Conservation (phyloP, 306 rosid genomes). For the Quercus aquifolioides region DNA sequence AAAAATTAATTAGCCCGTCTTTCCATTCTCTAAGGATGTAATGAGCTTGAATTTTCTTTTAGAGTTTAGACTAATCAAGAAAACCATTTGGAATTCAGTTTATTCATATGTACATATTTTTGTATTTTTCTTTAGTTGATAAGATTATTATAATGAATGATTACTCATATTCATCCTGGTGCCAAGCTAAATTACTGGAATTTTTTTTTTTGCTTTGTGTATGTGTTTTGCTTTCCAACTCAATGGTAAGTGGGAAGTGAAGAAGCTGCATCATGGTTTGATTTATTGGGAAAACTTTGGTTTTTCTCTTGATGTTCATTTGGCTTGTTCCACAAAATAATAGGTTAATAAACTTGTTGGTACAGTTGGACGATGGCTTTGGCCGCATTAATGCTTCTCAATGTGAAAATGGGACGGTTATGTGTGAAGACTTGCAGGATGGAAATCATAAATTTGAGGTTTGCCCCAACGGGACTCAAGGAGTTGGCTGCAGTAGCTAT, state of each 20-base stretch:
- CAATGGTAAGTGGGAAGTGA: not conserved
- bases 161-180: not conserved
- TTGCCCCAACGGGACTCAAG: constrained; percentile 51
- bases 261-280: not conserved
- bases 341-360: not conserved
- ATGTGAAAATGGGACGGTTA: constrained; percentile 46
- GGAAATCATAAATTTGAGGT: constrained; percentile 75
- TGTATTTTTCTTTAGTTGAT: not conserved
- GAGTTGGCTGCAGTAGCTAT: constrained; percentile 55
- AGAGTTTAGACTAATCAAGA: not conserved
- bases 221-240: not conserved
- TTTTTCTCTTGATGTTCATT: no score
- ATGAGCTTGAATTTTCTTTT: no score
- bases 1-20: not conserved
- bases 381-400: constrained; percentile 14
- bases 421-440: constrained; percentile 53
- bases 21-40: no score
- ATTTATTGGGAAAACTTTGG: not conserved
- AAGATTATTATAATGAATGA: no score
- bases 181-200: not conserved
- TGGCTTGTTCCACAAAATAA: not conserved
- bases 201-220: no score
- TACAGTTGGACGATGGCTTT: constrained; percentile 69
- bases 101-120: not conserved
- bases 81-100: not conserved